Evolutionary conservation across 495 filamentous ascomycete genomes (phyloP).

Genomic region (Rostrohypoxylon terebratum): DNA sequence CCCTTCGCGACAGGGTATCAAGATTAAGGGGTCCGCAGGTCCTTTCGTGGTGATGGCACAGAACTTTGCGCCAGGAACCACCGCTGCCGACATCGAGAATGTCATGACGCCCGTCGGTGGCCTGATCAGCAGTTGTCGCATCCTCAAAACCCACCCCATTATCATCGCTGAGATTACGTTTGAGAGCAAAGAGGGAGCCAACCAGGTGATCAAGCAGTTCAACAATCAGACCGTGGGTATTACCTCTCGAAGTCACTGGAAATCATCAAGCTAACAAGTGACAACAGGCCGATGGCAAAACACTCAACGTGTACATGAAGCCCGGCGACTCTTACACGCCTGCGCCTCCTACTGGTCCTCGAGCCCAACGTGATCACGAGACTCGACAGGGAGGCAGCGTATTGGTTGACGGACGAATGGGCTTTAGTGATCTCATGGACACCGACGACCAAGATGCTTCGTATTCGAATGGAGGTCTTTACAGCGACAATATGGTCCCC

Average conservation of each 20-base stretch:
- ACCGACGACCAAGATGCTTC: conserved; percentile 48
- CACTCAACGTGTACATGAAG: conserved; percentile 81
- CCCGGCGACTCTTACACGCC: conserved; percentile 52
- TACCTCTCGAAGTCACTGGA: background rate
- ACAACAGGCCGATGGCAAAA: conserved; percentile 82
- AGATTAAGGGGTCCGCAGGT: conserved; percentile 82
- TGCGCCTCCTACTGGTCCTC: conserved; percentile 44
- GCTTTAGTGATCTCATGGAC: conserved; percentile 69
- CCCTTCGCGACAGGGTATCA: conserved; percentile 66
- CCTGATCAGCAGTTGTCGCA: conserved; percentile 74
- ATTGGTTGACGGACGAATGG: conserved; percentile 71
- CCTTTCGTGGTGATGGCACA: conserved; percentile 85
- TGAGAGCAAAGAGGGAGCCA: conserved; percentile 78
- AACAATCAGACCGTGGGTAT: conserved; percentile 82
- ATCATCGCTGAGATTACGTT: conserved; percentile 91
- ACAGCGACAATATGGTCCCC: conserved; percentile 57
- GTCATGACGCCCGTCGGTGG: conserved; percentile 81
- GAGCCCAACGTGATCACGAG: conserved; percentile 55
- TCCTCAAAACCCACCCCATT: conserved; percentile 76
- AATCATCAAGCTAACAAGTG: conserved; percentile 14
- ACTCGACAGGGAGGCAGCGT: conserved; percentile 57
- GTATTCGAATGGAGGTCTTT: conserved; percentile 50
- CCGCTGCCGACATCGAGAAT: conserved; percentile 91
- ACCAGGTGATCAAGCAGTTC: conserved; percentile 83
- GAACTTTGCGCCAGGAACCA: conserved; percentile 94